Evolutionary conservation across 495 filamentous ascomycete species (phyloP).

Genomic region (Tirmania nivea): DNA sequence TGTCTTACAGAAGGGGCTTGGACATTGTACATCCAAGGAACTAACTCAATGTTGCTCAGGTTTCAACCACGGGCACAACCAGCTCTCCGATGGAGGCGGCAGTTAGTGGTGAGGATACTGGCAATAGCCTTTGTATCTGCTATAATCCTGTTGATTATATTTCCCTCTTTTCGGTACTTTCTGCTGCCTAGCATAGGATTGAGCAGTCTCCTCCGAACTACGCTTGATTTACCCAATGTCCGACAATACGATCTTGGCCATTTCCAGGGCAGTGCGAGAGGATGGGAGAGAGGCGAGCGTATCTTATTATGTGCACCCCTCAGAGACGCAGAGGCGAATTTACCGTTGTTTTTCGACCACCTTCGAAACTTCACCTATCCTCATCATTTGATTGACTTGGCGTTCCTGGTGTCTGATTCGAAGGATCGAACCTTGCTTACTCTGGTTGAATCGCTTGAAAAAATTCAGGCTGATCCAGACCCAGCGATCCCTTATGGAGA

Average conservation of each 20-base stretch:
- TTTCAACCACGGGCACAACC: slow-evolving; percentile 73
- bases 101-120: slow-evolving; percentile 47
- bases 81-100: slow-evolving; percentile 48
- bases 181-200: slow-evolving; percentile 52
- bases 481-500: slow-evolving; percentile 73
- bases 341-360: slow-evolving; percentile 96
- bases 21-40: not conserved
- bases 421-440: slow-evolving; percentile 73
- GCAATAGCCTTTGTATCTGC: slow-evolving; percentile 23
- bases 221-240: slow-evolving; percentile 73
- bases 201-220: slow-evolving; percentile 46
- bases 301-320: slow-evolving; percentile 90
- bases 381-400: slow-evolving; percentile 85
- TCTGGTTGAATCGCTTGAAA: slow-evolving; percentile 48
- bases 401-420: slow-evolving; percentile 93
- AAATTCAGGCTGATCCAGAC: slow-evolving; percentile 60
- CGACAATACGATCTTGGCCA: slow-evolving; percentile 90
- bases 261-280: slow-evolving; percentile 67
- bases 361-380: slow-evolving; percentile 93
- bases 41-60: slow-evolving; percentile 24
- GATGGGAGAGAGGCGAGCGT: slow-evolving; percentile 87
- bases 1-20: not conserved
- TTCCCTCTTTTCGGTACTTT: slow-evolving; percentile 44
- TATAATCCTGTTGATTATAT: slow-evolving; percentile 33
- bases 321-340: slow-evolving; percentile 76